These are phyloP conservation scores for Adansonia madagascariensis DNA, from an alignment of 441 rosid genomes.

Conservation along the genomic window DNA sequence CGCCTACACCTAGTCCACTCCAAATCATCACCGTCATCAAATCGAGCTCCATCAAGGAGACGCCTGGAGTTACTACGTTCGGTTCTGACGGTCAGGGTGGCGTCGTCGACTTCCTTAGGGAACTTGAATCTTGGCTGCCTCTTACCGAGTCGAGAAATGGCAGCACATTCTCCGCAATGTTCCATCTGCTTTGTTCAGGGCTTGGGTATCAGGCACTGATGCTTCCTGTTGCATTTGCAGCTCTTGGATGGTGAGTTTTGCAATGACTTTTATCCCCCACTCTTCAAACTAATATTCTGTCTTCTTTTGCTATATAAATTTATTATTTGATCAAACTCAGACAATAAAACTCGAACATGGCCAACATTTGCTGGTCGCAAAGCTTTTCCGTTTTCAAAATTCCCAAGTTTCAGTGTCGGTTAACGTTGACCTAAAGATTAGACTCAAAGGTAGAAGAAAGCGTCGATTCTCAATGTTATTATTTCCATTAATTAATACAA, in stretches of 20 bases:
- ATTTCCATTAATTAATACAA: not conserved
- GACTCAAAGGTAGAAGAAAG: not conserved
- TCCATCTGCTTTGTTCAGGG: constrained; percentile 70
- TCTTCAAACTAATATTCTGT: not conserved
- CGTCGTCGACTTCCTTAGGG: not conserved
- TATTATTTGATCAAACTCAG: not conserved
- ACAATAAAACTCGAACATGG: not conserved
- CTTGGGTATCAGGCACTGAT: constrained; percentile 66
- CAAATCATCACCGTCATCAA: not conserved
- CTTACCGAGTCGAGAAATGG: constrained; percentile 85
- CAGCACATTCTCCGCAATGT: constrained; percentile 42
- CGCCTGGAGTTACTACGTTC: not conserved
- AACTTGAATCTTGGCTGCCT: constrained; percentile 67
- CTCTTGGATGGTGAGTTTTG: constrained; percentile 63
- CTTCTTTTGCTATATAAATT: not conserved
- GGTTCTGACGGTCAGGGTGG: not conserved
- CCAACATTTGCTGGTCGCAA: not conserved
- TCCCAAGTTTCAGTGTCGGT: not conserved
- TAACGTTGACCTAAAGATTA: not conserved
- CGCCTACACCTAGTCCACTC: not conserved
- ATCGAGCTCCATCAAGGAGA: not conserved
- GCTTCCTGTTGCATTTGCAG: constrained; percentile 69
- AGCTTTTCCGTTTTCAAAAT: not conserved
- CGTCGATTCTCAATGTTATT: not conserved
- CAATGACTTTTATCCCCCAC: not conserved